A percentile compares a stretch with the other conserved stretches of the same genome.
These are phyloP conservation scores for Anthostomella pinea DNA, from an alignment of 2,329 filamentous ascomycete species.

Conservation along the genomic window DNA sequence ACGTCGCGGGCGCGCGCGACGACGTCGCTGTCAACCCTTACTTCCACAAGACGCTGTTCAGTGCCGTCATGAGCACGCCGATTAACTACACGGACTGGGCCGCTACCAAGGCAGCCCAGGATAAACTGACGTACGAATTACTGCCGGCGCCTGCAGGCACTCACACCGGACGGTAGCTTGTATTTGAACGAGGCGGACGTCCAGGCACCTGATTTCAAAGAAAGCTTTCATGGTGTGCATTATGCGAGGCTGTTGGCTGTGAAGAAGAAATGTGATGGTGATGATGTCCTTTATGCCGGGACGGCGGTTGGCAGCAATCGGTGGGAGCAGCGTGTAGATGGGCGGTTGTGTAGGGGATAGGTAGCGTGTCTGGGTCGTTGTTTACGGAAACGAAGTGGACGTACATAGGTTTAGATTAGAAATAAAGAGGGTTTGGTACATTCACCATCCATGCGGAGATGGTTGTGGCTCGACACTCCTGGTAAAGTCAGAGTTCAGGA, in stretches of 20 bases:
- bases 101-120: conserved; percentile 16
- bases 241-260: conserved; percentile 33
- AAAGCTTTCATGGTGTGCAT: conserved; percentile 34
- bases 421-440: too few species aligned
- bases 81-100: too few species aligned
- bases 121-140: conserved; percentile 26
- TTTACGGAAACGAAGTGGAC: too few species aligned
- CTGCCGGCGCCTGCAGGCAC: conserved; percentile 19
- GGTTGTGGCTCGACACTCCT: too few species aligned
- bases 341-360: conserved; percentile 40
- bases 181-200: conserved; percentile 43
- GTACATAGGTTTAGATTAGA: too few species aligned
- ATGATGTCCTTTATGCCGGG: conserved; percentile 37
- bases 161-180: conserved; percentile 19
- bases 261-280: conserved; percentile 42
- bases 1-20: conserved; percentile 26
- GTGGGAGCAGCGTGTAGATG: conserved; percentile 37
- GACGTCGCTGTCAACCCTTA: conserved; percentile 24
- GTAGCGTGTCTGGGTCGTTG: too few species aligned
- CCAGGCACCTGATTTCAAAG: conserved; percentile 29
- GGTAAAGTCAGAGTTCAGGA: too few species aligned
- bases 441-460: too few species aligned
- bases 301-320: conserved; percentile 41
- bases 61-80: too few species aligned
- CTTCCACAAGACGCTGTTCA: too few species aligned